These are phyloP conservation scores for Thecaphora thlaspeos DNA, from an alignment of 1,284 basidiomycete genomes.

Conservation along the genomic window DNA sequence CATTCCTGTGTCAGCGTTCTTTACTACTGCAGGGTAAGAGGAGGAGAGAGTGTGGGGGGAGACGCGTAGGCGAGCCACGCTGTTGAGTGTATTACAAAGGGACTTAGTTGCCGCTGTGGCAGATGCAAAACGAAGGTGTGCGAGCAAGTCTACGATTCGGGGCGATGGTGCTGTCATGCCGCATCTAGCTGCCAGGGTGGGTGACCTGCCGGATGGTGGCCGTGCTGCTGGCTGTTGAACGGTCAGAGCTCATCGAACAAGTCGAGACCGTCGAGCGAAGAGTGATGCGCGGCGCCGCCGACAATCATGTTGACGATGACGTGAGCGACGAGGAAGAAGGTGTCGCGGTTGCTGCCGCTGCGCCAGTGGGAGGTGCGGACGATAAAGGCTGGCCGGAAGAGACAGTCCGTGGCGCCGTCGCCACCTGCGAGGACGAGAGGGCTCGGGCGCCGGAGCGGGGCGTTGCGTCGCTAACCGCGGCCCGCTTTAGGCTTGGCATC, in stretches of 20 bases:
- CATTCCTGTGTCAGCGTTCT: too few relatives aligned
- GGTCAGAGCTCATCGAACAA: not conserved
- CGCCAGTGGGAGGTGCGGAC: not conserved
- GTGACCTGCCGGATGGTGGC: not conserved
- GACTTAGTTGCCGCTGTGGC: too few relatives aligned
- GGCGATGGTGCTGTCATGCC: too few relatives aligned
- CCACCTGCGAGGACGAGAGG: constrained; percentile 3
- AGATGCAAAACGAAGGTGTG: too few relatives aligned
- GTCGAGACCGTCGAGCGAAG: constrained; percentile 22
- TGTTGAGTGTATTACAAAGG: too few relatives aligned
- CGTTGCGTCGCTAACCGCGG: not conserved
- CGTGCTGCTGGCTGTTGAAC: not conserved
- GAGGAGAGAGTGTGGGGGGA: too few relatives aligned
- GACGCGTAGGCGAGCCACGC: too few relatives aligned
- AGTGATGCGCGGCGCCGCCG: constrained; percentile 23
- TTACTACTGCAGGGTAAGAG: too few relatives aligned
- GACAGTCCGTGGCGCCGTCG: not conserved
- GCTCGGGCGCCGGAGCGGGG: too few relatives aligned
- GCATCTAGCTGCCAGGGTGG: too few relatives aligned
- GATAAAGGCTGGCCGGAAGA: not conserved
- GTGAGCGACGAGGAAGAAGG: not conserved
- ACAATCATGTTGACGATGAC: constrained; percentile 12
- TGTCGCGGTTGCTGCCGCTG: constrained; percentile 1
- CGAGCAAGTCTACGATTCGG: too few relatives aligned
- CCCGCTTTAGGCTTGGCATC: constrained; percentile 21